Evolutionary conservation across 306 rosid genomes (phyloP).

Genomic region (Dicorynia guianensis): DNA sequence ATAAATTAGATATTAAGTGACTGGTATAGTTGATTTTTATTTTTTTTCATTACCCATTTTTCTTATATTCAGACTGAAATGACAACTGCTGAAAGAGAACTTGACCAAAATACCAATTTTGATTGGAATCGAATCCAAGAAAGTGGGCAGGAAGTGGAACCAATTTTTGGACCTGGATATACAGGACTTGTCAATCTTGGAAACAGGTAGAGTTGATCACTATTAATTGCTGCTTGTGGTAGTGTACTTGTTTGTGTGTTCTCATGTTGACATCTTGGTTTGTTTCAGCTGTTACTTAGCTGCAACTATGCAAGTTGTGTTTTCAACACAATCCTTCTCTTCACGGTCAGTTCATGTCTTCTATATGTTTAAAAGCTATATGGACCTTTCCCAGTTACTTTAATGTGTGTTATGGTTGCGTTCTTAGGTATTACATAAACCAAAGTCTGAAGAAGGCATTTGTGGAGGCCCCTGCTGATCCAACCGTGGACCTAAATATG

Average conservation of each 20-base stretch:
- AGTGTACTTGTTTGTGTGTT: background rate
- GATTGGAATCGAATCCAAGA: constrained; percentile 99
- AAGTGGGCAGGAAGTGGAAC: constrained; percentile 89
- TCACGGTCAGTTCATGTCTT: constrained; percentile 58
- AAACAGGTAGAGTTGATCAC: constrained; percentile 67
- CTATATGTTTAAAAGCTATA: background rate
- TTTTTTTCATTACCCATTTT: background rate
- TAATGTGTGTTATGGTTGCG: constrained; percentile 31
- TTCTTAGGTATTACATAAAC: constrained; percentile 63
- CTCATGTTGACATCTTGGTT: constrained; percentile 33
- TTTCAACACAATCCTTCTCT: constrained; percentile 74
- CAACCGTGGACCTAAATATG: constrained; percentile 91
- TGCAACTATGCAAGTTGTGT: constrained; percentile 92
- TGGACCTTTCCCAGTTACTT: constrained; percentile 25
- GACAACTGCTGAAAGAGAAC: constrained; percentile 99
- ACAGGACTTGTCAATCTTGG: constrained; percentile 96
- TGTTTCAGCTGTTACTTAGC: constrained; percentile 88
- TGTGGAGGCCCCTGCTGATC: constrained; percentile 87
- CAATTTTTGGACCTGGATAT: constrained; percentile 93
- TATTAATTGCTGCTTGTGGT: constrained; percentile 12
- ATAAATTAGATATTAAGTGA: constrained; percentile 7
- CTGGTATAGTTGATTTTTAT: background rate
- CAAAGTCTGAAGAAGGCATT: constrained; percentile 68
- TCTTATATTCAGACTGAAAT: constrained; percentile 82
- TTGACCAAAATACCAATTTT: constrained; percentile 93